These are phyloP conservation scores for Hanseniaspora occidentalis DNA, from an alignment of 805 yeast genomes.

Conservation along the genomic window DNA sequence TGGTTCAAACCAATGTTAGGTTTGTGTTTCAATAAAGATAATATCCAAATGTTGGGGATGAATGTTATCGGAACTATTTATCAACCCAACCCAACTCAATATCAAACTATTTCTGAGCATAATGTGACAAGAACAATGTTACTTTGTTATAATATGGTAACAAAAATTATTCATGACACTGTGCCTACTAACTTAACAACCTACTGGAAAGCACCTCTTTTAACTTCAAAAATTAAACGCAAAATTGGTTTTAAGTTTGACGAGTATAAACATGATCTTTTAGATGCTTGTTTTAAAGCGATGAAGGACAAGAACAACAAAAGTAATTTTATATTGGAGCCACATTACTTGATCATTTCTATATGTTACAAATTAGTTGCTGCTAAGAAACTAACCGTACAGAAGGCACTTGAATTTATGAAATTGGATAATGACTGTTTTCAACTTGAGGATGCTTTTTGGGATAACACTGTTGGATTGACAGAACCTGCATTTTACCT, in stretches of 20 bases:
- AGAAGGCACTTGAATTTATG: constrained; percentile 30
- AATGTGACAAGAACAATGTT: constrained; percentile 21
- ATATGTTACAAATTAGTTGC: constrained; percentile 43
- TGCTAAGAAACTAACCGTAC: constrained; percentile 22
- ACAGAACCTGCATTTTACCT: constrained; percentile 24
- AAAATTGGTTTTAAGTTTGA: constrained; percentile 28
- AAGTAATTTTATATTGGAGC: constrained; percentile 57
- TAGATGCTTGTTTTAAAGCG: constrained; percentile 35
- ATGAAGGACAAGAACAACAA: constrained; percentile 22
- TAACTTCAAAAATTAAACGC: constrained; percentile 43
- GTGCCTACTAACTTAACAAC: no score
- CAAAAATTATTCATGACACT: constrained; percentile 12
- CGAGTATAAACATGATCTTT: constrained; percentile 23
- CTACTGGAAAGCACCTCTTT: constrained; percentile 25
- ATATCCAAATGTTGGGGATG: constrained; percentile 10
- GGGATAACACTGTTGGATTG: constrained; percentile 14
- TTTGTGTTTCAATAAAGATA: constrained; percentile 34
- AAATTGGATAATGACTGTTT: constrained; percentile 24
- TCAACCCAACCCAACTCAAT: constrained; percentile 6
- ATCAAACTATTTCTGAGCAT: constrained; percentile 15
- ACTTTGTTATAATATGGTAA: constrained; percentile 14
- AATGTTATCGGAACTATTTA: constrained; percentile 12
- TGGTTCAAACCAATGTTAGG: constrained; percentile 53
- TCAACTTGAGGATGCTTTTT: constrained; percentile 14
- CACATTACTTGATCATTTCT: constrained; percentile 58